Evolutionary conservation across 2,329 filamentous ascomycete genomes (phyloP).

Genomic region (Xylaria arbuscula): DNA sequence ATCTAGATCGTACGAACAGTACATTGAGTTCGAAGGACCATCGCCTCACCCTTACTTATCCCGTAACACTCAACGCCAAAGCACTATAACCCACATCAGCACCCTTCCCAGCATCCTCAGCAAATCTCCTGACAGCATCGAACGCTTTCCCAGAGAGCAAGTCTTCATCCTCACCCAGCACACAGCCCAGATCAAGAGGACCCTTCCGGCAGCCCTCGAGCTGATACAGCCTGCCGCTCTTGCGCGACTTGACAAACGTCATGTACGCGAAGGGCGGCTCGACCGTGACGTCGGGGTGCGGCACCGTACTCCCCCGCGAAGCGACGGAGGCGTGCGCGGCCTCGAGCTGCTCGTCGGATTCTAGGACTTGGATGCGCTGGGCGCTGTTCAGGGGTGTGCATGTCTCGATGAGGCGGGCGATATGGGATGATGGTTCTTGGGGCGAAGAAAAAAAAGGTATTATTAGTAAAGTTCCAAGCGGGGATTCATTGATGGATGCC

Average conservation of each 20-base stretch:
- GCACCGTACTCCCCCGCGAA: constrained; percentile 32
- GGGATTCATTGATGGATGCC: too few relatives aligned
- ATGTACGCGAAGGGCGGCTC: constrained; percentile 31
- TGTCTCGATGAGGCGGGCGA: constrained; percentile 28
- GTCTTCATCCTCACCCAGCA: constrained; percentile 30
- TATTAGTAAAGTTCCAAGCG: neutral
- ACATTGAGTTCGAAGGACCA: neutral
- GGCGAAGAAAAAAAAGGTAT: neutral
- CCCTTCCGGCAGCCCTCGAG: constrained; percentile 35
- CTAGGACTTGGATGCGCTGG: constrained; percentile 27
- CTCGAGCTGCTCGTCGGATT: constrained; percentile 27
- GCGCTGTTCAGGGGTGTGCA: constrained; percentile 26
- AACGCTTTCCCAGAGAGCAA: constrained; percentile 33
- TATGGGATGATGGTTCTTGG: constrained; percentile 30
- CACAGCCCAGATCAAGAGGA: constrained; percentile 31
- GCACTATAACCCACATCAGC: constrained; percentile 30
- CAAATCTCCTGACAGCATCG: constrained; percentile 25
- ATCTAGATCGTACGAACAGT: neutral
- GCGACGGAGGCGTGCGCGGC: constrained; percentile 32
- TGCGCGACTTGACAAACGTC: constrained; percentile 30
- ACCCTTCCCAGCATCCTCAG: constrained; percentile 24
- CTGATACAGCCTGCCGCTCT: constrained; percentile 31
- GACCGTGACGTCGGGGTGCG: constrained; percentile 21
- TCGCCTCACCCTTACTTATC: constrained; percentile 30
- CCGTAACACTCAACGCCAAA: constrained; percentile 37